Percentiles rank a stretch among this genome's conserved stretches.
Evolutionary conservation across 768 basidiomycete species (phyloP).

Genomic region (Rhodocollybia butyracea): DNA sequence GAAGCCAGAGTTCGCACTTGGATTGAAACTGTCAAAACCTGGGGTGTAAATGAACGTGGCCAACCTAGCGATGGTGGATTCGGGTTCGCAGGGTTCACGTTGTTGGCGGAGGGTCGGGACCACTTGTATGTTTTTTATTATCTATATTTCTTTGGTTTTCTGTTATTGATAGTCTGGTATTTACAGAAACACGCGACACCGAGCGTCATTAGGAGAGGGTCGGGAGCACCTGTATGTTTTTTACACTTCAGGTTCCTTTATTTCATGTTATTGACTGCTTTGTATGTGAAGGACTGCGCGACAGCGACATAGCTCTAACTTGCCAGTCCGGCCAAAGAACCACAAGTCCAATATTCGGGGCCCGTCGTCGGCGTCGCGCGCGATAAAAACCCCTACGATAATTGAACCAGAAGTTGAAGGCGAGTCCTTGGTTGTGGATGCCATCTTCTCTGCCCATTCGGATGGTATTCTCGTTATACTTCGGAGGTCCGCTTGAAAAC

Average conservation of each 20-base stretch:
- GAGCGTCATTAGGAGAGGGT: slow-evolving; percentile 49
- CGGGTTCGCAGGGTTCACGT: slow-evolving; percentile 70
- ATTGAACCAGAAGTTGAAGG: no score
- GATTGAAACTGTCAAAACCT: slow-evolving; percentile 76
- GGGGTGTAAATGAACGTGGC: slow-evolving; percentile 83
- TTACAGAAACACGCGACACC: no score
- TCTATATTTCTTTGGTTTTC: background rate
- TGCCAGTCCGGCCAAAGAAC: background rate
- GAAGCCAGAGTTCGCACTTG: slow-evolving; percentile 66
- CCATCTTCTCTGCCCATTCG: slow-evolving; percentile 83
- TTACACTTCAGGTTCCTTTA: background rate
- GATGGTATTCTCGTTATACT: slow-evolving; percentile 82
- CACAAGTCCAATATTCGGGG: background rate
- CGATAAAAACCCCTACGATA: no score
- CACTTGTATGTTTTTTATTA: slow-evolving; percentile 42
- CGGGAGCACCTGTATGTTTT: slow-evolving; percentile 57
- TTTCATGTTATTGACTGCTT: background rate
- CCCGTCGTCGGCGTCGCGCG: background rate
- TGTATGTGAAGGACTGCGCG: background rate
- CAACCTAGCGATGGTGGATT: slow-evolving; percentile 85
- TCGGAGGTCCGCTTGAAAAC: slow-evolving; percentile 39
- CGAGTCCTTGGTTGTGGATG: slow-evolving; percentile 56
- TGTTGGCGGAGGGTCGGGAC: slow-evolving; percentile 58
- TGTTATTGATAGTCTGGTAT: no score
- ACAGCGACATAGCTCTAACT: background rate